Conservation (phyloP, 371 early-diverging fungal genomes). For the Dinochytrium kinnereticum region DNA sequence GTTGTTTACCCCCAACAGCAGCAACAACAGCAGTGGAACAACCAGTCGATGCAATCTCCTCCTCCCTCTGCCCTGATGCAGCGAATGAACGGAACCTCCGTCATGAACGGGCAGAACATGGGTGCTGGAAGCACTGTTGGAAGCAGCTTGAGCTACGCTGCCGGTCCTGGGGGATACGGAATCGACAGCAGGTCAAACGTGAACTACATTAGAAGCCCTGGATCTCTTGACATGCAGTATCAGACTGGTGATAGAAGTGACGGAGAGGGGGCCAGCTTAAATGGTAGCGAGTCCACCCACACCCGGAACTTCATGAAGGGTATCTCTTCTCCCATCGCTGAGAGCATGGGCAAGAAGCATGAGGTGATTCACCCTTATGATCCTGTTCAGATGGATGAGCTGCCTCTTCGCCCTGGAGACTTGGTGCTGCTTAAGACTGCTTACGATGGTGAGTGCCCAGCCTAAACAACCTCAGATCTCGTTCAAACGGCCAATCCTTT, state of each 20-base stretch:
- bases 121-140: too few species aligned
- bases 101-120: too few species aligned
- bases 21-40: too few species aligned
- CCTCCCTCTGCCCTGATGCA: too few species aligned
- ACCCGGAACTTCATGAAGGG: not conserved
- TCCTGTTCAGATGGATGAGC: slow-evolving; percentile 35
- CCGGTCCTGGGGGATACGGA: too few species aligned
- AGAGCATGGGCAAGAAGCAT: slow-evolving; percentile 19
- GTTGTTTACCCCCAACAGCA: too few species aligned
- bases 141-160: too few species aligned
- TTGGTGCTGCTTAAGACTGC: slow-evolving; percentile 32
- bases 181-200: too few species aligned
- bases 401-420: slow-evolving; percentile 33
- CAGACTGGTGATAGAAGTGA: not conserved
- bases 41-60: too few species aligned
- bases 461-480: not conserved
- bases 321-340: not conserved
- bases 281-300: not conserved
- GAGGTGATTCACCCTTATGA: slow-evolving; percentile 37
- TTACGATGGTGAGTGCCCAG: slow-evolving; percentile 36
- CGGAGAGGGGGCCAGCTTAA: not conserved
- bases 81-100: too few species aligned
- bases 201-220: slow-evolving; percentile 12
- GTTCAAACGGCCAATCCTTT: not conserved
- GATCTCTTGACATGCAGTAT: slow-evolving; percentile 9